These are phyloP conservation scores for Porphyrellus cyaneotinctus DNA, from an alignment of 768 basidiomycete genomes.

Conservation along the genomic window DNA sequence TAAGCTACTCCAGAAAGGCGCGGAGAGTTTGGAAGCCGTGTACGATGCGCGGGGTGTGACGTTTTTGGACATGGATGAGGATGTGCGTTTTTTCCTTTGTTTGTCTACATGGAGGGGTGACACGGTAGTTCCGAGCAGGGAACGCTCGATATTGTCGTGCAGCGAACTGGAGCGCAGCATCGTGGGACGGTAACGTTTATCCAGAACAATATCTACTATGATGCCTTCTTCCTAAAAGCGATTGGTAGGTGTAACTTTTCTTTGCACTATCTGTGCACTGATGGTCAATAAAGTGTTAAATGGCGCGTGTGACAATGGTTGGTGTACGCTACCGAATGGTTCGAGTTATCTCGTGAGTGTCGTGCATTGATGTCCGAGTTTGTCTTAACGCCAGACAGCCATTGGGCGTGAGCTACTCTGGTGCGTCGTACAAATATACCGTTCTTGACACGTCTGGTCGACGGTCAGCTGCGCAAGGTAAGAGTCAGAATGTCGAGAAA, in stretches of 20 bases:
- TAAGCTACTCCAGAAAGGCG: constrained; percentile 49
- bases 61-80: constrained; percentile 93
- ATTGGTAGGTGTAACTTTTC: constrained; percentile 54
- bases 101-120: neutral
- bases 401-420: constrained; percentile 90
- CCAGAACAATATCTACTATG: constrained; percentile 97
- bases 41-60: constrained; percentile 75
- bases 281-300: constrained; percentile 63
- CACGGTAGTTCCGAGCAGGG: constrained; percentile 50
- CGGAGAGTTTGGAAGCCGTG: constrained; percentile 57
- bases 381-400: constrained; percentile 48
- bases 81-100: constrained; percentile 52
- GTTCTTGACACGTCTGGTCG: constrained; percentile 87
- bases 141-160: constrained; percentile 86
- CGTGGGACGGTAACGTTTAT: constrained; percentile 70
- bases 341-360: constrained; percentile 72
- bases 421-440: constrained; percentile 95
- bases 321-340: constrained; percentile 62
- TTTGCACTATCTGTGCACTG: neutral
- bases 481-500: constrained; percentile 6
- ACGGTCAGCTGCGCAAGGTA: constrained; percentile 87
- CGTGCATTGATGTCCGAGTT: neutral
- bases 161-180: constrained; percentile 68
- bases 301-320: constrained; percentile 84
- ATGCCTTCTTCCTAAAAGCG: constrained; percentile 98